phyloP scores from a whole-genome alignment of 768 basidiomycete species.

The Boletus rubescentipes region DNA sequence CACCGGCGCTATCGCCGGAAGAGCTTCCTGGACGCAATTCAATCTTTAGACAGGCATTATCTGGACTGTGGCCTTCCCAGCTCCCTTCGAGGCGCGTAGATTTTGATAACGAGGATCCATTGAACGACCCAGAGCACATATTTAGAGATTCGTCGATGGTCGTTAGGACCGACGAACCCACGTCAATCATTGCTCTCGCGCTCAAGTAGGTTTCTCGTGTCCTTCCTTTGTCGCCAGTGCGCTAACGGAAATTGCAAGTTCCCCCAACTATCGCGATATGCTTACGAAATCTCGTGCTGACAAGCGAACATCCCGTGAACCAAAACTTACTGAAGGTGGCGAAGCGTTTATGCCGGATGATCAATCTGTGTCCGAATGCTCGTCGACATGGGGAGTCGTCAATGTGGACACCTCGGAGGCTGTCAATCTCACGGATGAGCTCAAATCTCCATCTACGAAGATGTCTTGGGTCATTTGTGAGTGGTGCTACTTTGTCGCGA shows the following conservation, averaged over 20 bases:
- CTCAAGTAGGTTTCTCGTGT: slow-evolving; percentile 60
- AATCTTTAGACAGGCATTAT: slow-evolving; percentile 64
- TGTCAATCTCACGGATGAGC: slow-evolving; percentile 72
- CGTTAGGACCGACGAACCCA: slow-evolving; percentile 94
- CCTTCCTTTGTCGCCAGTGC: not conserved
- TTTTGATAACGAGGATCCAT: slow-evolving; percentile 62
- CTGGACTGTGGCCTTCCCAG: slow-evolving; percentile 72
- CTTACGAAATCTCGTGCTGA: slow-evolving; percentile 74
- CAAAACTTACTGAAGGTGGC: slow-evolving; percentile 58
- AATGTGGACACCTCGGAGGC: slow-evolving; percentile 70
- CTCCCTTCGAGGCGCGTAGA: slow-evolving; percentile 52
- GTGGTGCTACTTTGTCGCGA: slow-evolving; percentile 25
- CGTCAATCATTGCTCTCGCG: slow-evolving; percentile 94
- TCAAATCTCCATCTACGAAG: slow-evolving; percentile 73
- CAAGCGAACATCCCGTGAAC: slow-evolving; percentile 62
- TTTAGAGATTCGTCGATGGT: slow-evolving; percentile 95
- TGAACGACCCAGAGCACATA: slow-evolving; percentile 85
- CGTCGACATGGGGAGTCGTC: slow-evolving; percentile 91
- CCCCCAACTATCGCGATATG: slow-evolving; percentile 81
- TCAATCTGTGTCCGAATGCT: slow-evolving; percentile 73
- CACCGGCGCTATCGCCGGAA: slow-evolving; percentile 56
- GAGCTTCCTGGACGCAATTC: slow-evolving; percentile 53
- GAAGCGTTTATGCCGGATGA: slow-evolving; percentile 96
- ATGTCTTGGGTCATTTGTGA: slow-evolving; percentile 80
- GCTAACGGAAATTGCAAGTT: slow-evolving; percentile 43